Evolutionary conservation across 129 eudicot genomes (phyloP), one percentile per base, ranked within the genome.

Genomic region (Calendula officinalis): DNA sequence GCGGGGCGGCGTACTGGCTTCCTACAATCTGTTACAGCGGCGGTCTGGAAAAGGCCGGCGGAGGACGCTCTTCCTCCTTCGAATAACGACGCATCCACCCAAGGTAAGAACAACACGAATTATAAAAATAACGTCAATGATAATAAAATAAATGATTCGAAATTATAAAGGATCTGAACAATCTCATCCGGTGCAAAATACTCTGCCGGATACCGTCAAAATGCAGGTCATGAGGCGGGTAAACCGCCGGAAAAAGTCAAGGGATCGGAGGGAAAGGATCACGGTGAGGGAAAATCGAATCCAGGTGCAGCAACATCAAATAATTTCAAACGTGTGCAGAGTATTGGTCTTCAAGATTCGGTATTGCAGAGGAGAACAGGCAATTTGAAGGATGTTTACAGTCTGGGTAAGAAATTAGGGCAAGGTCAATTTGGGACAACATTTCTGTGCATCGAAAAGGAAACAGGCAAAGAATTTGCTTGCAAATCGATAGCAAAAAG

Each of bases 401-500:
- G 56, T 46, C 8, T 87, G 64, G 98, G 96, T 13, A 87, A 83
- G 81, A 87, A 91, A 75, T 22, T 91, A 71, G 98, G 98, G 33
- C 96, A 91, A 77, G 96, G 98, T 43, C 98, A 91, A 60, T 87
- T 91, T 54, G 98, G 98, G 52, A 84, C 96, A 3, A 91, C 98
- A 3, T 87, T 80, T 67, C 55, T 76, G 9, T 87, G 96, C 49
- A 10, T 81, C 7, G 91, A 84, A 63, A 87, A 83, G 77, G 81
- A 62, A 10, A 71, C 88, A 0, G 87, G 87, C 10, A 91, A 78
- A 60, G 90, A 87, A 55, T 81, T 72, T 52, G 98, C 98, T 0
- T 91, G 96, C 63, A 91, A 91, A 42, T 81, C 96, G 0, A 82
- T 91, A 60, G 94, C 96, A 0, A 91, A 91, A 63, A 66, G 98